Percentiles rank a stretch among this genome's conserved stretches.
phyloP scores from a whole-genome alignment of 306 rosid genomes.

The Cucumis sativus region Cucumber_9930_V3 NC_026657.2:7922501-7923000 shows the following conservation, averaged over 20 bases:
- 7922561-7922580: conserved; percentile 35
- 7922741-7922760: conserved; percentile 58
- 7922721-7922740: background rate
- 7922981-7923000: conserved; percentile 31
- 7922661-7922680: conserved; percentile 31
- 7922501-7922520: conserved; percentile 51
- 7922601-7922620: conserved; percentile 32
- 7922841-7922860: conserved; percentile 44
- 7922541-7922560: conserved; percentile 46
- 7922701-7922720: conserved; percentile 27
- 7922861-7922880: conserved; percentile 52
- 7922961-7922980: conserved; percentile 54
- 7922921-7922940: conserved; percentile 55
- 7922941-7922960: conserved; percentile 31
- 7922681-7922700: conserved; percentile 61
- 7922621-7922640: conserved; percentile 35
- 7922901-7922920: conserved; percentile 50
- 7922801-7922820: conserved; percentile 31
- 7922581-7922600: conserved; percentile 45
- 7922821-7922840: conserved; percentile 50
- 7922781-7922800: conserved; percentile 63
- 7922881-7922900: conserved; percentile 54
- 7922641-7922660: conserved; percentile 56
- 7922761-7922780: conserved; percentile 60
- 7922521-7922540: conserved; percentile 22